Evolutionary conservation across 768 basidiomycete genomes (phyloP), one percentile per base, ranked within the genome.

Genomic region (Xerocomus brunneocitrinus): DNA sequence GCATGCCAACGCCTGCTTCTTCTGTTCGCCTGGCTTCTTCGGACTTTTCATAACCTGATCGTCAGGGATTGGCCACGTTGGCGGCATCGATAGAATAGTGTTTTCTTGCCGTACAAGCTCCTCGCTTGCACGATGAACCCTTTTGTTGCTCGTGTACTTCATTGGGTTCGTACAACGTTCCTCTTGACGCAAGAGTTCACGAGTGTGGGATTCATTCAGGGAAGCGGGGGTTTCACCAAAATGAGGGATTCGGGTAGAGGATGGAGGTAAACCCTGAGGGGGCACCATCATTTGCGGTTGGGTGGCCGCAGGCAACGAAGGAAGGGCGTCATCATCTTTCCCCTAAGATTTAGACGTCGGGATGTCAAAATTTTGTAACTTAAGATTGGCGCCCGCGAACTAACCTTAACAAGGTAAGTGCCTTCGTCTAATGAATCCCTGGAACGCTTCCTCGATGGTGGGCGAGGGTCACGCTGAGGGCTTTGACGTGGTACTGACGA

Each of bases 1-100:
- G 53, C 77, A 79, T 52, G 74, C 75, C 51, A 78, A 67, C 50
- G 72, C 73, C 51, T 77, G 76, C 65, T 76, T 76, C 66, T 74
- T 73, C 64, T 75, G 69, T 32, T 69, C 68, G 22, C 70, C 68
- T 42, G 62, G 57, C 61, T 66, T 71, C 68, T 70, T 71, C 30
- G 55, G n/a, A 40, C 55, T 60, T 66, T 69, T 69, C 49, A 64
- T 62, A 50, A 52, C 54, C 10, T 67, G 62, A 59, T 69, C 70
- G 57, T 67, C 67, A 60, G 68, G 64, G 69, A 58, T 62, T 13
- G 67, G 2, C 70, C 70, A 71, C 66, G 70, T 66, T 64, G 67
- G 45, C 22, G 59, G 53, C 30, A 67, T 52, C 5, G 67, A 55
- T 34, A 58, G 12, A 53, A 64, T 47, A 30, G 59, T 45, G 46